Evolutionary conservation across 1,139 yeast species (phyloP).

Genomic region (Blastobotrys aristatus): DNA sequence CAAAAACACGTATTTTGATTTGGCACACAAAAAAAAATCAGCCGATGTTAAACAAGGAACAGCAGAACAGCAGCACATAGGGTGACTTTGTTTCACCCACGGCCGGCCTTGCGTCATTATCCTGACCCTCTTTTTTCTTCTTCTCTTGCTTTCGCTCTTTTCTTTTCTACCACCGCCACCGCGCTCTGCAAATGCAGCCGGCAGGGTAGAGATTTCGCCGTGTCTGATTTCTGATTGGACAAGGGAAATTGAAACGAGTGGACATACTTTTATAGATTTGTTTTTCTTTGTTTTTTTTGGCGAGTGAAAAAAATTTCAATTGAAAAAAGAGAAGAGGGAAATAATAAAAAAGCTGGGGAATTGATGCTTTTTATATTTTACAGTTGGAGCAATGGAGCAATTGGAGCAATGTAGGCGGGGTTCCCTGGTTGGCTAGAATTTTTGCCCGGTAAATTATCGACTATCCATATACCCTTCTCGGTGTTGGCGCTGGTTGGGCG

Average conservation of each 20-base stretch:
- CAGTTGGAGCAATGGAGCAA: not conserved
- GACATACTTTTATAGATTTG: not conserved
- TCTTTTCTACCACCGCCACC: no score
- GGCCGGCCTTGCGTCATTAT: not conserved
- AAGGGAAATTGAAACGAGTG: no score
- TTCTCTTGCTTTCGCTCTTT: not conserved
- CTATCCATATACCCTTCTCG: not conserved
- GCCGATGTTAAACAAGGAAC: not conserved
- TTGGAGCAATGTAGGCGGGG: no score
- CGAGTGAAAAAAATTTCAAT: no score
- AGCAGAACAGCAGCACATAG: not conserved
- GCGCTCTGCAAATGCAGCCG: no score
- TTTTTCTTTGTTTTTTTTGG: no score
- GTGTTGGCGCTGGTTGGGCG: no score
- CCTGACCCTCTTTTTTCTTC: not conserved
- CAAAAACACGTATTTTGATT: no score
- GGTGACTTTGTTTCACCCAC: not conserved
- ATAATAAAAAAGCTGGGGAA: no score
- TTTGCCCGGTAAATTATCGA: not conserved
- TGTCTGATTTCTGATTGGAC: not conserved
- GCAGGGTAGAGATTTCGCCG: no score
- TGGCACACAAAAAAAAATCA: not conserved
- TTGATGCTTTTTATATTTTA: not conserved
- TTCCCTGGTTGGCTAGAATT: no score
- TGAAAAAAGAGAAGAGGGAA: no score